Percentiles rank a stretch among this genome's conserved stretches.
These are phyloP conservation scores for Cryptococcus sp. DNA, from an alignment of 1,284 basidiomycete genomes.

Conservation along the genomic window DNA sequence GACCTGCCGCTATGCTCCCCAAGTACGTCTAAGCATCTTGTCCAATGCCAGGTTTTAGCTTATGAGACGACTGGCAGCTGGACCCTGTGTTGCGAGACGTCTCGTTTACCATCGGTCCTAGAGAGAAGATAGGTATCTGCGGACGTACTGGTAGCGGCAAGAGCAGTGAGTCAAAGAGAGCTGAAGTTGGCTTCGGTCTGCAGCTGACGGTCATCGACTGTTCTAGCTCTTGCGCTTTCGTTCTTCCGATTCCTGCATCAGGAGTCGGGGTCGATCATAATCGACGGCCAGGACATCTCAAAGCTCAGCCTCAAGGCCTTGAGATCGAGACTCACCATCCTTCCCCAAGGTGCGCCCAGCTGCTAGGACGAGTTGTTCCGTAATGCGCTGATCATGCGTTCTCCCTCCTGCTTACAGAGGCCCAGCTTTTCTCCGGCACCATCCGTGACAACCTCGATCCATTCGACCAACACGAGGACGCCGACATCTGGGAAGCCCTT, in stretches of 20 bases:
- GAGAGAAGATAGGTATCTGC: conserved; percentile 56
- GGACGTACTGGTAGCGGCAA: conserved; percentile 54
- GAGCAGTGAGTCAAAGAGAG: conserved; percentile 34
- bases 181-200: neutral
- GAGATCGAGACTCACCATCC: conserved; percentile 54
- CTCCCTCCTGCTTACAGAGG: conserved; percentile 35
- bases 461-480: conserved; percentile 52
- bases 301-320: conserved; percentile 52
- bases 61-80: conserved; percentile 29
- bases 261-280: conserved; percentile 46
- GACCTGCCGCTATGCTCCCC: conserved; percentile 52
- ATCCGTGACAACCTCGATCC: conserved; percentile 54
- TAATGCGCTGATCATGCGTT: neutral
- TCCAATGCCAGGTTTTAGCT: neutral
- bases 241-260: conserved; percentile 55
- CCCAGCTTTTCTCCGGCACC: conserved; percentile 51
- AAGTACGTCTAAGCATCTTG: conserved; percentile 17
- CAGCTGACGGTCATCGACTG: neutral
- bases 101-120: conserved; percentile 52
- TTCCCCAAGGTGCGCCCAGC: conserved; percentile 50
- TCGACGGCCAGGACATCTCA: conserved; percentile 54
- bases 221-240: conserved; percentile 48
- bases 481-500: conserved; percentile 55
- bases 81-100: conserved; percentile 54
- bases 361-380: neutral